Conservation (phyloP, 2,329 filamentous ascomycete species). For the Apiospora sp. region DNA sequence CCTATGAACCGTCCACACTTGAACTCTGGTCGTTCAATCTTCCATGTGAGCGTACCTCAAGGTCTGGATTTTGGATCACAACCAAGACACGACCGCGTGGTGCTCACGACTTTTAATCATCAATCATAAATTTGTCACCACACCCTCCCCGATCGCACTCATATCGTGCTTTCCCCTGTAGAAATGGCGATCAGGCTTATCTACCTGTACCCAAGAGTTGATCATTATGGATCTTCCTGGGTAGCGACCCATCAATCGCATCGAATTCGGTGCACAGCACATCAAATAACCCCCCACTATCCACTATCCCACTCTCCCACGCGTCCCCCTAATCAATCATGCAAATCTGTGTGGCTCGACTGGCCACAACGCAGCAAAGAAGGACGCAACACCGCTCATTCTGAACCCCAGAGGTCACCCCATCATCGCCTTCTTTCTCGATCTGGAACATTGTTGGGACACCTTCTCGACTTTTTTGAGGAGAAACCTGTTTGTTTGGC, state of each 20-base stretch:
- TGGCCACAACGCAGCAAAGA: constrained; percentile 5
- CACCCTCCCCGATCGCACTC: neutral
- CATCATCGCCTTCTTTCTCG: neutral
- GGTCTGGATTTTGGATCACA: neutral
- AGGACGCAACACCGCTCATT: constrained; percentile 13
- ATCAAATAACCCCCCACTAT: constrained; percentile 7
- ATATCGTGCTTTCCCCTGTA: neutral
- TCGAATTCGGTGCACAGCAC: neutral
- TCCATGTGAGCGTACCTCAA: neutral
- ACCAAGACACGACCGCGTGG: neutral
- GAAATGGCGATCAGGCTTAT: constrained; percentile 4
- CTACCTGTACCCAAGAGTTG: neutral
- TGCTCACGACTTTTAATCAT: neutral
- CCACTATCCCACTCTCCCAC: constrained; percentile 4
- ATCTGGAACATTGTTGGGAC: neutral
- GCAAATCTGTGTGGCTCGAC: constrained; percentile 14
- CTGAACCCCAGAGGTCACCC: neutral
- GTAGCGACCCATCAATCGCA: constrained; percentile 2
- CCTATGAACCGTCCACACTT: too few species aligned
- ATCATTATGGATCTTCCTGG: constrained; percentile 5
- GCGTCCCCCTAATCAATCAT: constrained; percentile 18
- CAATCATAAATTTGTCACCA: neutral
- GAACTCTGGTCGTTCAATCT: neutral
- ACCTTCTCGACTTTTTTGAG: neutral
- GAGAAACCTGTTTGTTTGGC: neutral